Evolutionary conservation across 1,284 basidiomycete species (phyloP).

Genomic region (Cutaneotrichosporon cavernicola): DNA sequence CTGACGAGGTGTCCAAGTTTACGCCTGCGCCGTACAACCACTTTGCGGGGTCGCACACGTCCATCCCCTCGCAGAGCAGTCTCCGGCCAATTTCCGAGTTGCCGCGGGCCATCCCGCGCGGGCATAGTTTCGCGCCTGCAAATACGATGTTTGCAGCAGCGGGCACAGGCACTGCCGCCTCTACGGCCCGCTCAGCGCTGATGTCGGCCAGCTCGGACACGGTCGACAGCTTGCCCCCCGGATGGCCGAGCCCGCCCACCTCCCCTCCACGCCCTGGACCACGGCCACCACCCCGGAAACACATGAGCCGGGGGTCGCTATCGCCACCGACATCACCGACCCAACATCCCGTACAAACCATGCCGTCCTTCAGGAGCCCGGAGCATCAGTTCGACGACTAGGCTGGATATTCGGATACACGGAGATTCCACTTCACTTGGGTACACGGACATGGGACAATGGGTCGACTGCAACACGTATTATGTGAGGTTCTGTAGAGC

Average conservation of each 20-base stretch:
- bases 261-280: neutral
- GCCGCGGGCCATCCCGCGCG: neutral
- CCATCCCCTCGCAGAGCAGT: neutral
- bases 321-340: slow-evolving; percentile 1
- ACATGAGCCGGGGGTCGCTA: neutral
- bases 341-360: neutral
- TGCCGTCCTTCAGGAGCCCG: neutral
- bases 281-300: neutral
- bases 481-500: neutral
- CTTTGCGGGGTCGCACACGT: neutral
- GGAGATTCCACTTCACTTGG: too few relatives aligned
- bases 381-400: neutral
- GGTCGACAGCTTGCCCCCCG: neutral
- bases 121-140: neutral
- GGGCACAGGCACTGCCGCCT: neutral
- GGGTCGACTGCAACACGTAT: neutral
- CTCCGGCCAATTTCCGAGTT: neutral
- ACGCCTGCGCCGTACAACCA: neutral
- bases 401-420: neutral
- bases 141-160: neutral
- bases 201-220: neutral
- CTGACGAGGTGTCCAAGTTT: neutral
- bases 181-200: neutral
- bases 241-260: neutral
- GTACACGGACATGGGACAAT: neutral